These are phyloP conservation scores for Solanum medicagineum DNA, from an alignment of 257 asterid species.

Conservation along the genomic window DNA sequence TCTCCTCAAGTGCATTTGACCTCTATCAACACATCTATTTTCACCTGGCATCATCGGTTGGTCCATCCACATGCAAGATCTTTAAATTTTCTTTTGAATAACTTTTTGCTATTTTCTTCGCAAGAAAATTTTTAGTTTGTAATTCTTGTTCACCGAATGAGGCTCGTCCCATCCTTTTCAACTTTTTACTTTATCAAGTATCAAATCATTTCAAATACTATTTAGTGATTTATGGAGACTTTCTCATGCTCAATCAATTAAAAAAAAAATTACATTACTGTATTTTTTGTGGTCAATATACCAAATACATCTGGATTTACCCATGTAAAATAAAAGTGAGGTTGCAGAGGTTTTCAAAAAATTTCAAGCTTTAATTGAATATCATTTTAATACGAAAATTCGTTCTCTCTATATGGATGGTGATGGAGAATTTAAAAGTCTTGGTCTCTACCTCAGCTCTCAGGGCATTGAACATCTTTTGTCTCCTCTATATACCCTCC, in stretches of 20 bases:
- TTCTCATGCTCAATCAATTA: neutral
- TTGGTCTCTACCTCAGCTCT: neutral
- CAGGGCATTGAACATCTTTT: neutral
- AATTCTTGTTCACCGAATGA: neutral
- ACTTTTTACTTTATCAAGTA: neutral
- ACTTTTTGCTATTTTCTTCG: neutral
- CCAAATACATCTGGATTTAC: neutral
- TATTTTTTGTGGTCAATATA: neutral
- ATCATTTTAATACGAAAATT: too few relatives aligned
- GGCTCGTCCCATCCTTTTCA: neutral
- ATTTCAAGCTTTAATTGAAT: neutral
- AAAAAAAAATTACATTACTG: neutral
- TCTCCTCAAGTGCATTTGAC: neutral
- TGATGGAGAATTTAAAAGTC: neutral
- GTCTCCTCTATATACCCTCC: neutral
- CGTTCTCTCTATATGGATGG: neutral
- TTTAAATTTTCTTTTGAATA: too few relatives aligned
- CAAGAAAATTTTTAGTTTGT: neutral
- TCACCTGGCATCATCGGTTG: neutral
- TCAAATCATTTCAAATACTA: neutral
- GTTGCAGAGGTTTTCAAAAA: neutral
- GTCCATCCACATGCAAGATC: neutral
- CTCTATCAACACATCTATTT: neutral
- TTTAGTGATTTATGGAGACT: neutral
- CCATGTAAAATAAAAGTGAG: too few relatives aligned